These are phyloP conservation scores for Kwoniella sp. DNA, from an alignment of 768 basidiomycete genomes.

Conservation along the genomic window DNA sequence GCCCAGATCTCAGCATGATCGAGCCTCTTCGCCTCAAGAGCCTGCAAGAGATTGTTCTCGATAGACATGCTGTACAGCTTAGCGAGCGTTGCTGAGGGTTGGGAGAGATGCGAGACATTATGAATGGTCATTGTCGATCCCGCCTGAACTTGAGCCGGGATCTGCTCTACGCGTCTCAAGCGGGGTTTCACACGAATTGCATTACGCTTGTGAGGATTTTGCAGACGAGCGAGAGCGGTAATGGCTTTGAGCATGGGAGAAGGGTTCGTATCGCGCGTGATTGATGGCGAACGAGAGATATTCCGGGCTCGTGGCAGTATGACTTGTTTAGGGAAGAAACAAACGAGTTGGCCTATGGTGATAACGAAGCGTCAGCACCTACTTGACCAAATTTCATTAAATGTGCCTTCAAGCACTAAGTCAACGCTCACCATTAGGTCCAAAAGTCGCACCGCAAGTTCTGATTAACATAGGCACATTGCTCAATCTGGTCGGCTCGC, in stretches of 20 bases:
- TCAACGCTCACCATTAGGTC: slow-evolving; percentile 70
- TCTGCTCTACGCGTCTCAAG: slow-evolving; percentile 27
- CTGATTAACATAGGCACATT: slow-evolving; percentile 72
- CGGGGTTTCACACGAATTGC: slow-evolving; percentile 21
- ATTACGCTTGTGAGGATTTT: slow-evolving; percentile 32
- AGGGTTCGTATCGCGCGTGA: slow-evolving; percentile 20
- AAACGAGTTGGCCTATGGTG: slow-evolving; percentile 74
- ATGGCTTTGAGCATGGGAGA: slow-evolving; percentile 50
- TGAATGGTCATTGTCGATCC: slow-evolving; percentile 47
- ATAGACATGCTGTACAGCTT: slow-evolving; percentile 28
- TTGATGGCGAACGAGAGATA: slow-evolving; percentile 45
- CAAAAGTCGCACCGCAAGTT: slow-evolving; percentile 84
- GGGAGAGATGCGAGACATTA: slow-evolving; percentile 23
- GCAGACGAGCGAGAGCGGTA: slow-evolving; percentile 42
- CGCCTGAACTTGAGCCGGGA: slow-evolving; percentile 32
- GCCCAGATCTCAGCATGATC: slow-evolving; percentile 49
- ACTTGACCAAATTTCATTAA: not conserved
- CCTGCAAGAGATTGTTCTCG: slow-evolving; percentile 33
- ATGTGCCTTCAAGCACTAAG: not conserved
- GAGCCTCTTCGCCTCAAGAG: slow-evolving; percentile 34
- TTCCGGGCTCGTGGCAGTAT: slow-evolving; percentile 33
- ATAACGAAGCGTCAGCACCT: slow-evolving; percentile 14
- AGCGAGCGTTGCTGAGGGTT: slow-evolving; percentile 33
- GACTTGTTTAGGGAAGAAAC: slow-evolving; percentile 66
- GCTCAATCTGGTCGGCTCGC: slow-evolving; percentile 26